Evolutionary conservation across 2,329 filamentous ascomycete genomes (phyloP).

Genomic region (Pseudovirgaria hyperparasitica): DNA sequence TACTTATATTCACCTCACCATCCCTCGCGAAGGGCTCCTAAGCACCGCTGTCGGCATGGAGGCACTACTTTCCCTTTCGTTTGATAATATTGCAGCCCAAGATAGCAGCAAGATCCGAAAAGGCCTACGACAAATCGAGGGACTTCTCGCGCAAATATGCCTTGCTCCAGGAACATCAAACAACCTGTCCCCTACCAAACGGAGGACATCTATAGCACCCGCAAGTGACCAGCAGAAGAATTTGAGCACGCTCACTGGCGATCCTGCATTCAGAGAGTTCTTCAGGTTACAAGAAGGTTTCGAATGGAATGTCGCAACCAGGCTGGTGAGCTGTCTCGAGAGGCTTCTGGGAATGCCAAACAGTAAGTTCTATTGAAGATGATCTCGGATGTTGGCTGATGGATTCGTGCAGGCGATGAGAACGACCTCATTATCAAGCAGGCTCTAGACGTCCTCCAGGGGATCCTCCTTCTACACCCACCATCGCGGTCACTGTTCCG

Average conservation of each 20-base stretch:
- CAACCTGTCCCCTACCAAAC: too few species aligned
- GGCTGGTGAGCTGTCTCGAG: constrained; percentile 75
- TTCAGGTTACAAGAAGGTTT: constrained; percentile 95
- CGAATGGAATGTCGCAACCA: constrained; percentile 87
- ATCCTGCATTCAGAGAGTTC: constrained; percentile 88
- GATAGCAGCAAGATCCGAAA: constrained; percentile 84
- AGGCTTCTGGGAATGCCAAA: constrained; percentile 68
- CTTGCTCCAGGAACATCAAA: constrained; percentile 42
- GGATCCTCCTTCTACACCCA: constrained; percentile 75
- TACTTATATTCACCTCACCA: too few species aligned
- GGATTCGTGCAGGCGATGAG: constrained; percentile 45
- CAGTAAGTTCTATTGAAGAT: constrained; percentile 30
- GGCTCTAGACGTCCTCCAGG: constrained; percentile 80
- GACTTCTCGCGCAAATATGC: constrained; percentile 87
- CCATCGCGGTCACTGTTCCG: constrained; percentile 79
- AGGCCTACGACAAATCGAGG: constrained; percentile 86
- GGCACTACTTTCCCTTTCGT: constrained; percentile 78
- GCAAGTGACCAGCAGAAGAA: constrained; percentile 26
- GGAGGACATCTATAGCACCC: constrained; percentile 24
- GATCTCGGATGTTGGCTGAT: too few species aligned
- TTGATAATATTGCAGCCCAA: constrained; percentile 91
- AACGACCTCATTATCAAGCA: constrained; percentile 83
- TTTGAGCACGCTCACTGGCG: constrained; percentile 58
- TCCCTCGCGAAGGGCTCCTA: too few species aligned
- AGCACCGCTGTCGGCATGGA: constrained; percentile 57